Evolutionary conservation across 352 stramenopile genomes (phyloP).

Genomic region (Globisporangium iwayamae): DNA sequence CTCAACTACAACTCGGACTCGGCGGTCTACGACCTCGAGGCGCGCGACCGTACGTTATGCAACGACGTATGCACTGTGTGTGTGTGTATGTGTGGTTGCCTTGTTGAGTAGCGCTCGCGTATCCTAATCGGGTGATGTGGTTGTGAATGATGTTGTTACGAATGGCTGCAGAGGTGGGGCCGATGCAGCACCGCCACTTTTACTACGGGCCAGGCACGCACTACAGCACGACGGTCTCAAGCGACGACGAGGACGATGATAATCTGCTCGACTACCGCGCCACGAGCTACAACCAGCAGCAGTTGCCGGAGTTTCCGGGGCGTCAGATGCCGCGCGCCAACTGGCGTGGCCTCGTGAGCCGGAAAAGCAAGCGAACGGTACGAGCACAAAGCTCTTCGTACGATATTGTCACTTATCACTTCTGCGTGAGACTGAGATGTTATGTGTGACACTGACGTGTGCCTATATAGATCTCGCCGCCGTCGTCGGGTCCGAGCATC

Average conservation of each 20-base stretch:
- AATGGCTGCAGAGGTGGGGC: slow-evolving; percentile 7
- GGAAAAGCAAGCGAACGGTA: slow-evolving; percentile 47
- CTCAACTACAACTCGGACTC: slow-evolving; percentile 88
- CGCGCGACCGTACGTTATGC: slow-evolving; percentile 19
- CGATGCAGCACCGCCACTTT: slow-evolving; percentile 43
- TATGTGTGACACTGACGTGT: not conserved
- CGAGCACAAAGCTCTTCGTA: not conserved
- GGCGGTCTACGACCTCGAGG: slow-evolving; percentile 62
- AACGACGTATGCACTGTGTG: not conserved
- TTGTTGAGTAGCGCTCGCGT: not conserved
- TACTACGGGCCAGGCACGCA: slow-evolving; percentile 54
- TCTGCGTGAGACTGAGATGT: not conserved
- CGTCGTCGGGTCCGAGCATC: slow-evolving; percentile 36
- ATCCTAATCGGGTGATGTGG: not conserved
- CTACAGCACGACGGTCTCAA: slow-evolving; percentile 40
- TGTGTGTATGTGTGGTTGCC: not conserved
- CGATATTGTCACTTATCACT: not conserved
- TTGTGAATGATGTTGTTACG: not conserved
- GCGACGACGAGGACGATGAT: slow-evolving; percentile 38
- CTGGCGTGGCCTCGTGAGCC: slow-evolving; percentile 46
- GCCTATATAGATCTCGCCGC: slow-evolving; percentile 21
- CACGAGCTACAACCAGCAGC: slow-evolving; percentile 32
- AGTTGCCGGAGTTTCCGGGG: slow-evolving; percentile 10
- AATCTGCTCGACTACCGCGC: slow-evolving; percentile 43
- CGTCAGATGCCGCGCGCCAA: slow-evolving; percentile 48